These are phyloP conservation scores for Colletotrichum trifolii DNA, from an alignment of 2,329 filamentous ascomycete genomes.

Conservation along the genomic window DNA sequence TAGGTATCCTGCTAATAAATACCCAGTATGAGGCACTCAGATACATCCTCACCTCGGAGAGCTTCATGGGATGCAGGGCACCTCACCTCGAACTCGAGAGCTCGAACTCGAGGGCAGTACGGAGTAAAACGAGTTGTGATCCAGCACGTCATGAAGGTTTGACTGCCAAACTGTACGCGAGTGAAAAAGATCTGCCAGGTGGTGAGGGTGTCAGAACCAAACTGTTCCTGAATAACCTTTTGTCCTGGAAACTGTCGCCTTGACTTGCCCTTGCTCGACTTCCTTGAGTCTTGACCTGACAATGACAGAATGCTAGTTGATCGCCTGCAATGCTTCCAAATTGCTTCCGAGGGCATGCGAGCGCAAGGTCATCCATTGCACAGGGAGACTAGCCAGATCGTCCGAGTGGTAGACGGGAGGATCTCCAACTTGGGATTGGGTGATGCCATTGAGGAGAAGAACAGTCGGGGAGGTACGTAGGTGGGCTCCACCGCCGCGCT, in stretches of 20 bases:
- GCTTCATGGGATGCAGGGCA: no score
- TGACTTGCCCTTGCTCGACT: background rate
- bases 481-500: constrained; percentile 18
- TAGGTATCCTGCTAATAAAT: background rate
- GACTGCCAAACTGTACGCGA: constrained; percentile 2
- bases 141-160: background rate
- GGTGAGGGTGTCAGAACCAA: no score
- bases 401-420: constrained; percentile 26
- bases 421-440: constrained; percentile 25
- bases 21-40: background rate
- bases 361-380: background rate
- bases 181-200: no score
- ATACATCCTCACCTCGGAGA: no score
- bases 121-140: no score
- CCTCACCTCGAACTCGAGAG: no score
- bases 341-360: background rate
- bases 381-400: constrained; percentile 24
- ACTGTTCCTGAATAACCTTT: background rate
- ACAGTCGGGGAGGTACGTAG: constrained; percentile 30
- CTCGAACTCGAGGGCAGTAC: no score
- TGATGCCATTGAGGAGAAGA: constrained; percentile 28
- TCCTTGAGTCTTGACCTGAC: constrained; percentile 7
- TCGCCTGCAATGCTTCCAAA: background rate
- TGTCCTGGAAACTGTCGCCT: constrained; percentile 20
- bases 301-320: constrained; percentile 7